Conservation (phyloP, 2,329 filamentous ascomycete genomes). For the Ophiostoma ulmi region DNA sequence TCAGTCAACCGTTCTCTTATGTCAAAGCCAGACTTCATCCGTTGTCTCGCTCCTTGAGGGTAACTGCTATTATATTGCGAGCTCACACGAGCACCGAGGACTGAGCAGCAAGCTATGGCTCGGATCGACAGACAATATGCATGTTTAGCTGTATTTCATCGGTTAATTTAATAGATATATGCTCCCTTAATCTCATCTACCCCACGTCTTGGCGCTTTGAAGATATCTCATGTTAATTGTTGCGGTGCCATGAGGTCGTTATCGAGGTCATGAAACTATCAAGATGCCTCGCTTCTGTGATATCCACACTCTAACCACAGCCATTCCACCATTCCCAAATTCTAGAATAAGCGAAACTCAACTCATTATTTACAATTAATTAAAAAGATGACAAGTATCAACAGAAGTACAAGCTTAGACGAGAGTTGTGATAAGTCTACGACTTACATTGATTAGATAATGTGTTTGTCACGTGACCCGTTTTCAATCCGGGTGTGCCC, state of each 20-base stretch:
- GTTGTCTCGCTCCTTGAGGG: not conserved
- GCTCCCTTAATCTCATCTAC: not conserved
- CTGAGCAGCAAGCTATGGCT: not conserved
- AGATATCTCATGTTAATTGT: not conserved
- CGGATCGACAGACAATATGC: not conserved
- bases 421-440: not conserved
- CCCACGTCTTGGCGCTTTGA: not conserved
- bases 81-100: not conserved
- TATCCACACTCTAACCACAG: not conserved
- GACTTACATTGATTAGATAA: not conserved
- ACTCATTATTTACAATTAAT: too few relatives aligned
- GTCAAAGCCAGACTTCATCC: not conserved
- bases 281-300: not conserved
- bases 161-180: too few relatives aligned
- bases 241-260: not conserved
- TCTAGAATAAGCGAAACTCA: too few relatives aligned
- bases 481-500: not conserved
- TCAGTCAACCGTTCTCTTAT: too few relatives aligned
- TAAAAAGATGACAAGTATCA: too few relatives aligned
- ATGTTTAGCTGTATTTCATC: too few relatives aligned
- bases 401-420: too few relatives aligned
- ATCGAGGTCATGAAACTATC: not conserved
- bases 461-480: not conserved
- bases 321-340: too few relatives aligned
- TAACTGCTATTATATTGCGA: not conserved